These are phyloP conservation scores for Agaricales sp. DNA, from an alignment of 1,284 basidiomycete genomes.

Conservation along the genomic window DNA sequence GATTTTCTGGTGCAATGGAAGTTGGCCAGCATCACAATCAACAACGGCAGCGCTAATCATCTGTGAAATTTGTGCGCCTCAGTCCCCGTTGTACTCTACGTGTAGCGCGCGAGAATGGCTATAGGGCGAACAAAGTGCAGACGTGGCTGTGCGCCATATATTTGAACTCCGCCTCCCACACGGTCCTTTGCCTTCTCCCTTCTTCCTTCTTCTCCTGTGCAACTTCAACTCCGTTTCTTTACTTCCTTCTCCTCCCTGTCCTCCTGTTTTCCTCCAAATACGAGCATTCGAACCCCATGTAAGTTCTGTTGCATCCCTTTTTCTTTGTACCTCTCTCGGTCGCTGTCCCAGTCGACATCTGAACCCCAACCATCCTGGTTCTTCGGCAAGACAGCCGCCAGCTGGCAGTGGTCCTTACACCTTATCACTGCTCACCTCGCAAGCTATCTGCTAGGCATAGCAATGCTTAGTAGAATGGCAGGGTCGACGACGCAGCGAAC, in stretches of 20 bases:
- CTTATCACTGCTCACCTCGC: neutral
- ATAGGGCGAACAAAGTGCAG: neutral
- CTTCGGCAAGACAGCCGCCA: no score
- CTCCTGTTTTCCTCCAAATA: constrained; percentile 9
- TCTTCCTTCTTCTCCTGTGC: constrained; percentile 8
- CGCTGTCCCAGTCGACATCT: neutral
- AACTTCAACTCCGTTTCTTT: constrained; percentile 8
- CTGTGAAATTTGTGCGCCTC: no score
- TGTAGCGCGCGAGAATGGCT: no score
- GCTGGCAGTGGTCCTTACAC: no score
- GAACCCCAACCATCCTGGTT: neutral
- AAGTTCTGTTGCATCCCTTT: neutral
- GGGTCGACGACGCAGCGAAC: no score
- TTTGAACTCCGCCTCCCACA: neutral
- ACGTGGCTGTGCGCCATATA: neutral
- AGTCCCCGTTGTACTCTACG: no score
- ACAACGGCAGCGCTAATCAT: no score
- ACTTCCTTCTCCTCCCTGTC: constrained; percentile 11
- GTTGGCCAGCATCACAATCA: no score
- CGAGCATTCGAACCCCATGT: no score
- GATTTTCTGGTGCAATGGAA: no score
- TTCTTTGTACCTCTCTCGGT: neutral
- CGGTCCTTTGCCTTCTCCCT: constrained; percentile 4
- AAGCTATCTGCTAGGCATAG: no score
- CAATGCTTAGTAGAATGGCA: no score